Conservation (phyloP, 1,139 yeast genomes). For the Yamadazyma conglobata region DNA sequence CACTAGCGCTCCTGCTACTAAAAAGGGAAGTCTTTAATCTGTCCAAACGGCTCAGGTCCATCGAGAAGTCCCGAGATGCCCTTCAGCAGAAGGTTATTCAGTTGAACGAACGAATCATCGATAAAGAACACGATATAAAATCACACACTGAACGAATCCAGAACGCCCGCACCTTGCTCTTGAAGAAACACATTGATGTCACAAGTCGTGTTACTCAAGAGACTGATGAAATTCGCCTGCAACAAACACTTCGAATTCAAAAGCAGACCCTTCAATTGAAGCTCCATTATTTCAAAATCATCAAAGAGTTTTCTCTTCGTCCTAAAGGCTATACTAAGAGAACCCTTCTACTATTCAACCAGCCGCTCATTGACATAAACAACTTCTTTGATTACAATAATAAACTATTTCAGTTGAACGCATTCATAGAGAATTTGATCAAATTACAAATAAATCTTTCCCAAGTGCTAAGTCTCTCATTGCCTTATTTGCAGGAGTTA, state of each 20-base stretch:
- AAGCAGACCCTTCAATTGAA: conserved; percentile 29
- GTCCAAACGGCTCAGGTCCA: conserved; percentile 22
- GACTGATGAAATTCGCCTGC: conserved; percentile 15
- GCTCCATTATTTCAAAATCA: conserved; percentile 20
- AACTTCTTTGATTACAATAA: conserved; percentile 28
- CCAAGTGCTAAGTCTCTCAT: conserved; percentile 19
- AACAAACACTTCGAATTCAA: conserved; percentile 27
- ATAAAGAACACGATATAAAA: conserved; percentile 12
- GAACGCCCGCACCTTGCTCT: neutral
- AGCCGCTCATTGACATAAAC: conserved; percentile 28
- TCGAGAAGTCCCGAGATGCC: conserved; percentile 18
- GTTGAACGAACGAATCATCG: conserved; percentile 14
- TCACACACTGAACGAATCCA: too few species aligned
- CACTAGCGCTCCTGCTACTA: conserved; percentile 41
- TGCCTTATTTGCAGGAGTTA: conserved; percentile 35
- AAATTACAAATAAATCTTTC: conserved; percentile 28
- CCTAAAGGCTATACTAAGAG: conserved; percentile 8
- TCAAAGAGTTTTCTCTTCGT: conserved; percentile 25
- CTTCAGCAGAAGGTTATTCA: conserved; percentile 16
- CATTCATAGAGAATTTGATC: conserved; percentile 39
- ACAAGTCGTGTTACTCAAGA: neutral
- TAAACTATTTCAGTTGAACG: conserved; percentile 30
- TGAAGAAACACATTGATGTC: neutral
- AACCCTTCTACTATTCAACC: conserved; percentile 21
- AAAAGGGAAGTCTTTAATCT: conserved; percentile 33